A percentile compares a stretch with the other conserved stretches of the same genome.
Evolutionary conservation across 2,329 filamentous ascomycete species (phyloP).

Genomic region (Aureobasidium sp.): DNA sequence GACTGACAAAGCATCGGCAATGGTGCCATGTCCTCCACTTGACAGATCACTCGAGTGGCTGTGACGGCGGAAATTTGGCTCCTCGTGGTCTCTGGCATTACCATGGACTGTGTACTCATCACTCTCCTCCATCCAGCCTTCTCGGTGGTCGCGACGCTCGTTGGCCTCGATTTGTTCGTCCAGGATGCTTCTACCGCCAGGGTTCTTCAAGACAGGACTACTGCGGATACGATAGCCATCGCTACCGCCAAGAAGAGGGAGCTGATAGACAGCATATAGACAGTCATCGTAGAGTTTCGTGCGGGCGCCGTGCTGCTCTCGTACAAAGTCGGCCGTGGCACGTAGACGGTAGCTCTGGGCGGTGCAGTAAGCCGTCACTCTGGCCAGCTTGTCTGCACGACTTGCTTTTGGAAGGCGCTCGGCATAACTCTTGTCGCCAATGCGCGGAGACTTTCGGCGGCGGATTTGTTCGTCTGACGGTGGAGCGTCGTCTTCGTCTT

Average conservation of each 20-base stretch:
- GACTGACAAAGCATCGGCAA: slow-evolving; percentile 67
- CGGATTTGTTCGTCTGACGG: slow-evolving; percentile 62
- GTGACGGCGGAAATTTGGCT: slow-evolving; percentile 20
- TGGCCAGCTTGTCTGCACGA: slow-evolving; percentile 63
- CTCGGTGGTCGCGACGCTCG: slow-evolving; percentile 80
- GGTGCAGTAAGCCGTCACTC: slow-evolving; percentile 93
- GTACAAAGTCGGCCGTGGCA: slow-evolving; percentile 79
- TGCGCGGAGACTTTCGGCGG: slow-evolving; percentile 53
- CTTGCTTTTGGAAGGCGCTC: slow-evolving; percentile 85
- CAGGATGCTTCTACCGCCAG: slow-evolving; percentile 83
- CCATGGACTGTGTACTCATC: slow-evolving; percentile 48
- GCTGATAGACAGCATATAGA: slow-evolving; percentile 88
- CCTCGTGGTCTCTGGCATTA: slow-evolving; percentile 17
- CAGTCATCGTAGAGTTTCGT: slow-evolving; percentile 98
- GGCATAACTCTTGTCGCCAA: slow-evolving; percentile 78
- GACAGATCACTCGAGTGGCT: slow-evolving; percentile 27
- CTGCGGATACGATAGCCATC: slow-evolving; percentile 86
- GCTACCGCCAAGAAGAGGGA: slow-evolving; percentile 75
- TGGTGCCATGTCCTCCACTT: slow-evolving; percentile 48
- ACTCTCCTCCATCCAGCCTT: slow-evolving; percentile 82
- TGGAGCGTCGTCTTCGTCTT: slow-evolving; percentile 47
- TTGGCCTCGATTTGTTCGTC: slow-evolving; percentile 95
- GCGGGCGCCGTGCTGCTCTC: slow-evolving; percentile 78
- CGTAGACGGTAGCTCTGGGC: slow-evolving; percentile 89
- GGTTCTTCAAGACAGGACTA: slow-evolving; percentile 84